Evolutionary conservation across 192 early-diverging fungal genomes (phyloP).

Genomic region (Coemansia sp.): DNA sequence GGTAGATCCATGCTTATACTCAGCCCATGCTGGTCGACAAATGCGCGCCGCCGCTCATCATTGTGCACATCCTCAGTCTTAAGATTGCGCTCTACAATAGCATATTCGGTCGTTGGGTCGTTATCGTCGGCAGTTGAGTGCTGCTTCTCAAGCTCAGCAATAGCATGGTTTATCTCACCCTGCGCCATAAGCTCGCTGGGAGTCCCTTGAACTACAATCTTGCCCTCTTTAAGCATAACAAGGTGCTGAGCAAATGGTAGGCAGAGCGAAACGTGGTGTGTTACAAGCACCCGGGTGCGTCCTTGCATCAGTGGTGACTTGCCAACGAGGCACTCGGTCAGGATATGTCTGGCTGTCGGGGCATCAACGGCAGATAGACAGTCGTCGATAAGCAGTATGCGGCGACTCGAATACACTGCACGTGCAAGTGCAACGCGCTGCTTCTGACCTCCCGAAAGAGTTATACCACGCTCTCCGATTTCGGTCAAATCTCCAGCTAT

Average conservation of each 20-base stretch:
- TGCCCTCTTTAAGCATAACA: constrained; percentile 62
- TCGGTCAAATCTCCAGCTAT: constrained; percentile 86
- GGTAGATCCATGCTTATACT: constrained; percentile 7
- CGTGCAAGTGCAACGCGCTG: constrained; percentile 82
- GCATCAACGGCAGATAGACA: constrained; percentile 95
- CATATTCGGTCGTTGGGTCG: constrained; percentile 13
- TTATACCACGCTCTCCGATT: constrained; percentile 88
- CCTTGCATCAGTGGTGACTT: constrained; percentile 60
- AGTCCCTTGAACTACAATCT: constrained; percentile 53
- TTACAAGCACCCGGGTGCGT: constrained; percentile 83
- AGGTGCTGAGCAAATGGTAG: constrained; percentile 56
- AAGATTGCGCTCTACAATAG: background rate
- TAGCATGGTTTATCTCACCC: background rate
- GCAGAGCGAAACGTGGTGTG: constrained; percentile 75
- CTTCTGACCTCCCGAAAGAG: constrained; percentile 85
- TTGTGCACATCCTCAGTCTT: constrained; percentile 35
- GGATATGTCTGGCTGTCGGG: constrained; percentile 84
- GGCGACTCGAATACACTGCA: constrained; percentile 72
- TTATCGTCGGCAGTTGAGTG: background rate
- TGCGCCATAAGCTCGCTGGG: constrained; percentile 22
- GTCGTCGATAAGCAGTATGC: constrained; percentile 78
- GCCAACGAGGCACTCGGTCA: constrained; percentile 70
- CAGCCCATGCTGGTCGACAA: constrained; percentile 17
- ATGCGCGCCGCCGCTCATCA: constrained; percentile 3
- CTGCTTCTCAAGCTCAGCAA: background rate